A percentile compares a stretch with the other conserved stretches of the same genome.
Evolutionary conservation across 352 stramenopile genomes (phyloP).

Genomic region (Halophytophthora polymorphica): DNA sequence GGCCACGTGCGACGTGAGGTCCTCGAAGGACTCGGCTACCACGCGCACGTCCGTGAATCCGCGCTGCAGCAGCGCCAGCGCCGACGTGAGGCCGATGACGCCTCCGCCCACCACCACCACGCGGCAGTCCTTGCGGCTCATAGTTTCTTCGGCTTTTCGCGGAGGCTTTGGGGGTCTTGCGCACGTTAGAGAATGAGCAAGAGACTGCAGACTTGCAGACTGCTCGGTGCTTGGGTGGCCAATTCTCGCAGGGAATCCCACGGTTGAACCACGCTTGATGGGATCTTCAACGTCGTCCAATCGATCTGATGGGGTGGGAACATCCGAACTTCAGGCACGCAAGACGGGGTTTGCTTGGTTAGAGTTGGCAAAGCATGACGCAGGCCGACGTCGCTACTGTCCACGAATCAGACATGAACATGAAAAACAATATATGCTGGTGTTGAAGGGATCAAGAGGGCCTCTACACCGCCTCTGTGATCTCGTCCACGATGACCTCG

Average conservation of each 20-base stretch:
- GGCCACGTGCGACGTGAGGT: conserved; percentile 62
- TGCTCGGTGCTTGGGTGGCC: no score
- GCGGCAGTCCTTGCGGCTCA: conserved; percentile 13
- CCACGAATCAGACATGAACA: no score
- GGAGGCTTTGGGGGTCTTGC: no score
- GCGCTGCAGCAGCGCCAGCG: conserved; percentile 53
- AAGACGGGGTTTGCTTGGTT: background rate
- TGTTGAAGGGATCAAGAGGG: no score
- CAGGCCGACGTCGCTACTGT: background rate
- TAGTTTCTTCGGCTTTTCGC: background rate
- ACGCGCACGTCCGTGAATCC: conserved; percentile 45
- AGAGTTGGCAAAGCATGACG: background rate
- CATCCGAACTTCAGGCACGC: no score
- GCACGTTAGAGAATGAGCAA: no score
- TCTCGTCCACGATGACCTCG: conserved; percentile 54
- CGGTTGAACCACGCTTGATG: no score
- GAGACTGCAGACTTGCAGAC: no score
- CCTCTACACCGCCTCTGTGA: conserved; percentile 47
- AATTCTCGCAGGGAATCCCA: no score
- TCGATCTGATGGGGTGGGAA: no score
- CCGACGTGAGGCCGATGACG: conserved; percentile 68
- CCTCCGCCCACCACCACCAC: conserved; percentile 61
- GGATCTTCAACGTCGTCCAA: no score
- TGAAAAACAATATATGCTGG: no score
- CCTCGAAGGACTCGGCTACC: conserved; percentile 53